Evolutionary conservation across 257 asterid species (phyloP).

Genomic region (Plectranthus barbatus): DNA sequence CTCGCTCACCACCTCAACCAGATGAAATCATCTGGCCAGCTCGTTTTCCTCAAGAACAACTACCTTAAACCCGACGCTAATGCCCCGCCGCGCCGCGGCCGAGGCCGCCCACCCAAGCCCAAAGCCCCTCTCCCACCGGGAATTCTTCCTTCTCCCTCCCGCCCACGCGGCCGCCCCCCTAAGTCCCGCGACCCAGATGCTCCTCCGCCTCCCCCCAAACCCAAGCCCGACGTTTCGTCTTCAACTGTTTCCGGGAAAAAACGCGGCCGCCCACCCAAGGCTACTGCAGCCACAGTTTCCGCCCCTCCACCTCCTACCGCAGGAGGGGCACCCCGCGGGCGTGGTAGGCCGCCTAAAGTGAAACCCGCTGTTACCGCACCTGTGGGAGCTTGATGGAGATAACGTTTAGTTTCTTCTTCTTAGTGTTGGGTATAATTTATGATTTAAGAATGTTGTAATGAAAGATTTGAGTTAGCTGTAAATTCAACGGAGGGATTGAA

Average conservation of each 20-base stretch:
- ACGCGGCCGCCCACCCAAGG: constrained; percentile 75
- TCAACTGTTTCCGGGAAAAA: constrained; percentile 35
- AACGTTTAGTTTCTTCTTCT: too few relatives aligned
- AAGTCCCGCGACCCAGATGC: constrained; percentile 36
- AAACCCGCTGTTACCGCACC: constrained; percentile 41
- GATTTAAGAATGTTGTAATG: too few relatives aligned
- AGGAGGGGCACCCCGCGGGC: constrained; percentile 36
- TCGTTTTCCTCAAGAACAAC: constrained; percentile 49
- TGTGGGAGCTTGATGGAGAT: constrained; percentile 59
- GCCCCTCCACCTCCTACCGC: neutral
- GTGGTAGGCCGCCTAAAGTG: constrained; percentile 84
- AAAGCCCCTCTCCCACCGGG: constrained; percentile 36
- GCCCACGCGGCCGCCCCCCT: constrained; percentile 76
- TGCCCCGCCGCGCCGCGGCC: constrained; percentile 75
- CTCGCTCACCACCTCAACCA: constrained; percentile 57
- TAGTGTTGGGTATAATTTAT: too few relatives aligned
- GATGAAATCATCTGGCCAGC: constrained; percentile 58
- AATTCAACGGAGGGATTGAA: constrained; percentile 21
- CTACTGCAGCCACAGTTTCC: neutral
- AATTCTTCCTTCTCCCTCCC: constrained; percentile 25
- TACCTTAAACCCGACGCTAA: constrained; percentile 50
- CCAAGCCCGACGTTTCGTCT: neutral
- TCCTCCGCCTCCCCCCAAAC: constrained; percentile 31
- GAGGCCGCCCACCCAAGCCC: constrained; percentile 83
- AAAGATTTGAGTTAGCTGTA: constrained; percentile 22